Evolutionary conservation across 345 rosid genomes (phyloP).

Genomic region (Trapa incisa): DNA sequence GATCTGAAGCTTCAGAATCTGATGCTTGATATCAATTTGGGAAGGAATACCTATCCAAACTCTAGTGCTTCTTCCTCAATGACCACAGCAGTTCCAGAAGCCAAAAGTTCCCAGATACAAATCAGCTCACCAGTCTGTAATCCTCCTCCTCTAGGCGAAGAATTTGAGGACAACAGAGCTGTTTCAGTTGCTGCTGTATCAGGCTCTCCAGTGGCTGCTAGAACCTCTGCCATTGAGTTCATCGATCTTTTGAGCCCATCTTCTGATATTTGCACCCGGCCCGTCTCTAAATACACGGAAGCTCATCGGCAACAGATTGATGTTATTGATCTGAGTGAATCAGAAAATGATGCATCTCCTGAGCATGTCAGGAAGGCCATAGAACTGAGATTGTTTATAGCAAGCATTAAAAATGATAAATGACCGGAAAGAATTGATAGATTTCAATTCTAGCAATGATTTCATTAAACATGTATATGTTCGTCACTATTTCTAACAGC

Average conservation of each 20-base stretch:
- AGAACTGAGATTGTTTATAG: constrained; percentile 51
- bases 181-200: constrained; percentile 7
- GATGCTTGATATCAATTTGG: constrained; percentile 39
- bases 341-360: constrained; percentile 47
- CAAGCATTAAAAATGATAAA: constrained; percentile 34
- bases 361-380: constrained; percentile 51
- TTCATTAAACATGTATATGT: background rate
- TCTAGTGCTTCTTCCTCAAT: constrained; percentile 14
- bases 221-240: constrained; percentile 24
- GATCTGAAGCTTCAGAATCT: constrained; percentile 45
- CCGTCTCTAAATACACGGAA: constrained; percentile 16
- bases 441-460: too few species aligned
- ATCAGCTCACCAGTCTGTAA: constrained; percentile 7
- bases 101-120: constrained; percentile 10
- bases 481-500: background rate
- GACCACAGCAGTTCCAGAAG: constrained; percentile 15
- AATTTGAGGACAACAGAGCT: constrained; percentile 11
- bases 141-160: constrained; percentile 11
- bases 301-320: constrained; percentile 13
- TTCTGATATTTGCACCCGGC: constrained; percentile 16
- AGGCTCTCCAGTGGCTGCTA: constrained; percentile 3
- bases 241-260: constrained; percentile 76
- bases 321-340: constrained; percentile 59
- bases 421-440: background rate
- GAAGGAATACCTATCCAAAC: constrained; percentile 9